These are phyloP conservation scores for Pestalotiopsis sp. DNA, from an alignment of 2,329 filamentous ascomycete species.

Conservation along the genomic window DNA sequence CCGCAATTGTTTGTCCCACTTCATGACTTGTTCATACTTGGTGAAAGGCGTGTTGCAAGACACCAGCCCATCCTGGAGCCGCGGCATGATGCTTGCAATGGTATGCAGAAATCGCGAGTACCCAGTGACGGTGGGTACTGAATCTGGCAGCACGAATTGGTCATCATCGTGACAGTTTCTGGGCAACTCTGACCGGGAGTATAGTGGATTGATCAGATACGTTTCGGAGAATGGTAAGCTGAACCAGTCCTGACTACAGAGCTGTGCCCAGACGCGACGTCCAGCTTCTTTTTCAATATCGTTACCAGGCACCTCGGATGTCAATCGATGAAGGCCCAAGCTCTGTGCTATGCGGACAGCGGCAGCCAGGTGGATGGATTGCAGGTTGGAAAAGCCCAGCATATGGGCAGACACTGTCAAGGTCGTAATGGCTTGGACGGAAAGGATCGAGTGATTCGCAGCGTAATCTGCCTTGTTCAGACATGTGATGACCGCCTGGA, in stretches of 20 bases:
- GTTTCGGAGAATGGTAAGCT: slow-evolving; percentile 38
- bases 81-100: slow-evolving; percentile 35
- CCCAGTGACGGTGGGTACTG: slow-evolving; percentile 26
- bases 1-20: slow-evolving; percentile 34
- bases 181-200: slow-evolving; percentile 33
- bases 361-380: slow-evolving; percentile 38
- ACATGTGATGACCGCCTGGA: slow-evolving; percentile 44
- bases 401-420: slow-evolving; percentile 51
- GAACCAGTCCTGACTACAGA: slow-evolving; percentile 40
- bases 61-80: slow-evolving; percentile 32
- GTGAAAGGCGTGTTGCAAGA: slow-evolving; percentile 33
- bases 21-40: slow-evolving; percentile 37
- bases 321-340: slow-evolving; percentile 45
- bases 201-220: slow-evolving; percentile 37
- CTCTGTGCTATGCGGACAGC: slow-evolving; percentile 48
- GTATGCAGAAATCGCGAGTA: slow-evolving; percentile 31
- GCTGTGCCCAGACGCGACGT: slow-evolving; percentile 36
- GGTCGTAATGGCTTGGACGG: slow-evolving; percentile 47
- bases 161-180: slow-evolving; percentile 37
- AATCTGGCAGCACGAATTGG: slow-evolving; percentile 14
- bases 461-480: slow-evolving; percentile 48
- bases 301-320: slow-evolving; percentile 20
- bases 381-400: slow-evolving; percentile 48
- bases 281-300: slow-evolving; percentile 31
- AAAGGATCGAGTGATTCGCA: slow-evolving; percentile 40